phyloP scores from a whole-genome alignment of 1,284 basidiomycete species.

The Dichomitus squalens region DNA sequence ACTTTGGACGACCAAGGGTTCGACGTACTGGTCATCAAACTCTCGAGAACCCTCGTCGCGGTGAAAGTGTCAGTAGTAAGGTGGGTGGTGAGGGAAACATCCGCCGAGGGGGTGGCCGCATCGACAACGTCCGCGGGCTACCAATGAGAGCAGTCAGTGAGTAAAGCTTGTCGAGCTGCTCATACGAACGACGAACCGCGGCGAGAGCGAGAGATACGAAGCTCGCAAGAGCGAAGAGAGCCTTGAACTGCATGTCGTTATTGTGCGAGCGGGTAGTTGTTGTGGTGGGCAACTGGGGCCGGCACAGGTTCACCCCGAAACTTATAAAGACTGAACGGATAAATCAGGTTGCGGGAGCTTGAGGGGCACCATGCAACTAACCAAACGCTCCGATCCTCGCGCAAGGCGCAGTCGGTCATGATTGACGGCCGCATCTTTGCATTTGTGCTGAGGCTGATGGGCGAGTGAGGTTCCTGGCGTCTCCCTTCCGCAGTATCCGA shows the following conservation, averaged over 20 bases:
- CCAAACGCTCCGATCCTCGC: slow-evolving; percentile 23
- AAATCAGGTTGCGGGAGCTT: neutral
- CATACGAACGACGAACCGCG: slow-evolving; percentile 4
- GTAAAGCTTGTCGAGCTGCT: neutral
- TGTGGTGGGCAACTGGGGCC: neutral
- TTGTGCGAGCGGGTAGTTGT: neutral
- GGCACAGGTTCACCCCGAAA: neutral
- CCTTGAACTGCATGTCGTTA: slow-evolving; percentile 22
- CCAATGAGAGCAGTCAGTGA: neutral
- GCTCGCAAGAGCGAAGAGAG: slow-evolving; percentile 18
- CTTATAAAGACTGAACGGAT: neutral
- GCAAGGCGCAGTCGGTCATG: slow-evolving; percentile 18
- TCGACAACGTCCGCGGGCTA: neutral
- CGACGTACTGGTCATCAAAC: slow-evolving; percentile 12
- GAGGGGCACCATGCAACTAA: no score
- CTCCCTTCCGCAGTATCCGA: neutral
- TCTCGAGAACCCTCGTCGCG: slow-evolving; percentile 18
- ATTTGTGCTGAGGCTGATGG: slow-evolving; percentile 1
- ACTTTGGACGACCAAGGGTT: no score
- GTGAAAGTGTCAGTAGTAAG: slow-evolving; percentile 22
- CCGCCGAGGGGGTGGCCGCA: neutral
- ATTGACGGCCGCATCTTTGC: neutral
- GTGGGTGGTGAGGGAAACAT: slow-evolving; percentile 12
- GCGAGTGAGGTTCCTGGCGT: slow-evolving; percentile 14
- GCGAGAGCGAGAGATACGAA: slow-evolving; percentile 17